Evolutionary conservation across 305 asterid species (phyloP).

Genomic region (Ajuga reptans): DNA sequence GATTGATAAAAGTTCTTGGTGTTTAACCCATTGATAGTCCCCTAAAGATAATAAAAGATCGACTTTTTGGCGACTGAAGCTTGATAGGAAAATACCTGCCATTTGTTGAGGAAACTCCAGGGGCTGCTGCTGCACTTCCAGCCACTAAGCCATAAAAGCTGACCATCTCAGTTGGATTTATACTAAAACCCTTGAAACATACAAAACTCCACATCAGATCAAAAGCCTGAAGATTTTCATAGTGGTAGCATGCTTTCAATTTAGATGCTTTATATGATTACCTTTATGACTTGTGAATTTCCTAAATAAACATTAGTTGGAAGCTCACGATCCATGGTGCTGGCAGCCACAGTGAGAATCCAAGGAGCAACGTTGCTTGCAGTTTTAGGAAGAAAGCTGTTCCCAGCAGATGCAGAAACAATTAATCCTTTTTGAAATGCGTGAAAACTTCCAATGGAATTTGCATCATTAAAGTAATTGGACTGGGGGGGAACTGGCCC

Average conservation of each 20-base stretch:
- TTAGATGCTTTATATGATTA: constrained; percentile 17
- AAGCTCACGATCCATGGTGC: constrained; percentile 46
- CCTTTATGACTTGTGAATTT: constrained; percentile 38
- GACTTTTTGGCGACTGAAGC: background rate
- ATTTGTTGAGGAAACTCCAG: constrained; percentile 35
- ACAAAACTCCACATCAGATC: constrained; percentile 18
- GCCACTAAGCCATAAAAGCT: constrained; percentile 32
- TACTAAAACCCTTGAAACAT: constrained; percentile 42
- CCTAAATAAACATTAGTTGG: constrained; percentile 35
- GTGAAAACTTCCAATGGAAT: constrained; percentile 43
- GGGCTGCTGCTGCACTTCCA: constrained; percentile 45
- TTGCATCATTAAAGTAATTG: constrained; percentile 27
- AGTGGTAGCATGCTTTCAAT: background rate
- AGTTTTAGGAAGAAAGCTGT: constrained; percentile 31
- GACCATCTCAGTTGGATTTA: constrained; percentile 37
- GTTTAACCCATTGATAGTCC: background rate
- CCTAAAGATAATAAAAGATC: too few species aligned
- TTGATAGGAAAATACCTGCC: constrained; percentile 31
- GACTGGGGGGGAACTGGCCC: constrained; percentile 33
- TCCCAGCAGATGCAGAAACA: constrained; percentile 47
- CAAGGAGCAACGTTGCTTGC: constrained; percentile 46
- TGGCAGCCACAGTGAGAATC: constrained; percentile 54
- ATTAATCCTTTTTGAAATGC: constrained; percentile 40
- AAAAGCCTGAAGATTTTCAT: constrained; percentile 7
- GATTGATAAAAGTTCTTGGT: background rate